Conservation (phyloP, 495 filamentous ascomycete species). For the Penicillium tannophilum region DNA sequence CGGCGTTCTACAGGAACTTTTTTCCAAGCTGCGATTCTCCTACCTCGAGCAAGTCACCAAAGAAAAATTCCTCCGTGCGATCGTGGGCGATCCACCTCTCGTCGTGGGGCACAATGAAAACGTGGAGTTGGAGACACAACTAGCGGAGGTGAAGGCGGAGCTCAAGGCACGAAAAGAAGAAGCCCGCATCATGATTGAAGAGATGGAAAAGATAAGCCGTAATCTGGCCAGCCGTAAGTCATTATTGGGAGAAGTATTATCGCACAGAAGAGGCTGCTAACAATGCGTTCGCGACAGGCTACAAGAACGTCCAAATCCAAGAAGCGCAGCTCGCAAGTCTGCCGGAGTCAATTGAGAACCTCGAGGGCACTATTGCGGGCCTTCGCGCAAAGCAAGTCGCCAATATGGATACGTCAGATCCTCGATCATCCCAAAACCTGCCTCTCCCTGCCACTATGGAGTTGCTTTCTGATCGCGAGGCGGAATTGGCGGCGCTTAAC, state of each 20-base stretch:
- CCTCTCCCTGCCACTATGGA: constrained; percentile 42
- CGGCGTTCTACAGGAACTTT: constrained; percentile 65
- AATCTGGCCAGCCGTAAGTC: constrained; percentile 55
- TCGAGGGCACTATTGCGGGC: constrained; percentile 60
- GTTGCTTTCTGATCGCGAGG: constrained; percentile 56
- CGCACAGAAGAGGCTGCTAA: not conserved
- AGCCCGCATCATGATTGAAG: constrained; percentile 68
- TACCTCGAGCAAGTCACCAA: constrained; percentile 83
- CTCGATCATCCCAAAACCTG: constrained; percentile 44
- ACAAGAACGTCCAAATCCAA: constrained; percentile 67
- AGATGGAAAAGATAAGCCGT: constrained; percentile 68
- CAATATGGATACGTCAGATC: constrained; percentile 35
- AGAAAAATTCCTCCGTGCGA: constrained; percentile 91
- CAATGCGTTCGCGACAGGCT: constrained; percentile 37
- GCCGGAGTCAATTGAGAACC: constrained; percentile 61
- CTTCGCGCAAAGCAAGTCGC: constrained; percentile 52
- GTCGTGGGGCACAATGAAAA: constrained; percentile 84
- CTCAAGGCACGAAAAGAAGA: constrained; percentile 79
- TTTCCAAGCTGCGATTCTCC: constrained; percentile 93
- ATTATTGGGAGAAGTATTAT: not conserved
- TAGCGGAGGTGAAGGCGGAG: constrained; percentile 70
- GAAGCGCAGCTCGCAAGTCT: constrained; percentile 58
- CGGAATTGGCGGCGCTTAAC: constrained; percentile 65
- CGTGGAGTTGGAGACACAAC: constrained; percentile 70
- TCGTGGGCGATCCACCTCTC: constrained; percentile 85